These are phyloP conservation scores for Aspergillus sp. DNA, from an alignment of 2,329 filamentous ascomycete species.

Conservation along the genomic window DNA sequence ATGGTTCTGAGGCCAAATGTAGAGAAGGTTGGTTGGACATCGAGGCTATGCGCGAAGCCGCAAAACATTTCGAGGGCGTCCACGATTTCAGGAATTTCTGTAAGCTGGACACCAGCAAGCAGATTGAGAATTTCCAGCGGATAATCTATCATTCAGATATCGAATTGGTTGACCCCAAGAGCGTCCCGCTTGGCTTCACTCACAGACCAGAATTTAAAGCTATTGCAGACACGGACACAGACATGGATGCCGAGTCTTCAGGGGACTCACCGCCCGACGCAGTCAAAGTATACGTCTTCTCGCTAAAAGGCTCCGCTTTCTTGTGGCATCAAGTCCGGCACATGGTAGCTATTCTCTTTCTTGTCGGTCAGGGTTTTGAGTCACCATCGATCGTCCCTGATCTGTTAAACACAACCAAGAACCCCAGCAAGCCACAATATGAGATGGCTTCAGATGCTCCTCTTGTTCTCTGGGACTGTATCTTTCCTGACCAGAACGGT, in stretches of 20 bases:
- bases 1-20: constrained; percentile 17
- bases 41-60: constrained; percentile 73
- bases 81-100: constrained; percentile 98
- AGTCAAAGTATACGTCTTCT: constrained; percentile 74
- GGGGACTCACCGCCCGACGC: constrained; percentile 24
- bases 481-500: constrained; percentile 58
- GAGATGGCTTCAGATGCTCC: constrained; percentile 85
- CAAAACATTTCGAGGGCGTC: constrained; percentile 67
- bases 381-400: constrained; percentile 61
- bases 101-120: constrained; percentile 84
- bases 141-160: constrained; percentile 74
- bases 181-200: constrained; percentile 51
- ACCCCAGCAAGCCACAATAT: constrained; percentile 74
- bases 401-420: constrained; percentile 63
- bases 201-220: constrained; percentile 39
- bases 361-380: constrained; percentile 84
- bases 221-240: constrained; percentile 10
- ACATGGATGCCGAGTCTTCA: constrained; percentile 10
- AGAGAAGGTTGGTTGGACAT: constrained; percentile 79
- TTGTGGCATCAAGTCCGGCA: constrained; percentile 97
- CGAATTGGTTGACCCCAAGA: constrained; percentile 53
- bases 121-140: constrained; percentile 74
- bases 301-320: constrained; percentile 83
- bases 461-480: constrained; percentile 90
- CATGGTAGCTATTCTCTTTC: constrained; percentile 87